phyloP scores from a whole-genome alignment of 2,329 filamentous ascomycete species.

The Fusarium albosuccineum region DNA sequence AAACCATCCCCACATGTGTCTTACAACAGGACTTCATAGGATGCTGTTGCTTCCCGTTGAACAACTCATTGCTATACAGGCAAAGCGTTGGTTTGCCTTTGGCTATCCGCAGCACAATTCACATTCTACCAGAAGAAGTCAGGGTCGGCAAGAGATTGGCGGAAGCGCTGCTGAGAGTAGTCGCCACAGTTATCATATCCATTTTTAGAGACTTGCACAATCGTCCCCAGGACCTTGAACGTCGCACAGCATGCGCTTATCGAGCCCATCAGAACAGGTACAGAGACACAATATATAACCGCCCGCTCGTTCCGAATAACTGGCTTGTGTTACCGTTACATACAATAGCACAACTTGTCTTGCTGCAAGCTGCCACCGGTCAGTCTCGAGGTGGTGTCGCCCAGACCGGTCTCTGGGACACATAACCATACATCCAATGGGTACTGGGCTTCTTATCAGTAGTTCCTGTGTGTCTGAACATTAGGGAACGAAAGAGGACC shows the following conservation, averaged over 20 bases:
- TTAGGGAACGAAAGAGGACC: conserved; percentile 9
- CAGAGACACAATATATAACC: conserved; percentile 15
- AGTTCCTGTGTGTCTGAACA: conserved; percentile 10
- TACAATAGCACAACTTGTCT: conserved; percentile 1
- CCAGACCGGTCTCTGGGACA: conserved; percentile 29
- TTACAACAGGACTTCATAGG: conserved; percentile 8
- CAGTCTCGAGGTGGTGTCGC: conserved; percentile 17
- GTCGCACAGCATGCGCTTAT: conserved; percentile 16
- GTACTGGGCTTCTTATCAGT: conserved; percentile 33
- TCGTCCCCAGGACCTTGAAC: background rate
- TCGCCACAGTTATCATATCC: too few species aligned
- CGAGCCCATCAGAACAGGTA: conserved; percentile 9
- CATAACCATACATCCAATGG: conserved; percentile 32
- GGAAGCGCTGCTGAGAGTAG: too few species aligned
- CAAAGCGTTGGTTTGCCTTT: background rate
- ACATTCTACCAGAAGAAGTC: too few species aligned
- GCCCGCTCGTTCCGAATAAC: background rate
- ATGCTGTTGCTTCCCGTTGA: background rate
- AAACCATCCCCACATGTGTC: conserved; percentile 30
- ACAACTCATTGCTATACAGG: too few species aligned
- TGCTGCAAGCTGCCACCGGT: conserved; percentile 33
- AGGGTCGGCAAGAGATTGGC: too few species aligned
- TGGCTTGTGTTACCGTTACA: conserved; percentile 20
- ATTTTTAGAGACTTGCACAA: background rate
- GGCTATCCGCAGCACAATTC: too few species aligned